Evolutionary conservation across 1,284 basidiomycete genomes (phyloP).

Genomic region (Marasmius sp.): DNA sequence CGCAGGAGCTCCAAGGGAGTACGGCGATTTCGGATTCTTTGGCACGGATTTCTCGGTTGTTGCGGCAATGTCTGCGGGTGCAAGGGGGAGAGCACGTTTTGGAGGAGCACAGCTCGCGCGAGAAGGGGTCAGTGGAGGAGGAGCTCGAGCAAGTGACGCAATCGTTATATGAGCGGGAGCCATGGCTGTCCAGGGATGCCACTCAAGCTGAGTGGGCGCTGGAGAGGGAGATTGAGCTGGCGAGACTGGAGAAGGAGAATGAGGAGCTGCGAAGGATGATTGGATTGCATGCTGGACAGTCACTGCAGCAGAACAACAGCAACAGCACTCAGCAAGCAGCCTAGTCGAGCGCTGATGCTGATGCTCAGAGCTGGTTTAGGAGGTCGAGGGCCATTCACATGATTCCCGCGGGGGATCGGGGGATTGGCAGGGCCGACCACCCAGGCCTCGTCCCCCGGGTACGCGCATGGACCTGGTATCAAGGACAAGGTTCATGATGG

Average conservation of each 20-base stretch:
- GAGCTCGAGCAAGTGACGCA: constrained; percentile 16
- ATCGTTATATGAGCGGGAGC: constrained; percentile 28
- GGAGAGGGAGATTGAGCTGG: constrained; percentile 85
- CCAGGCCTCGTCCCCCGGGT: too few species aligned
- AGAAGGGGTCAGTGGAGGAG: constrained; percentile 18
- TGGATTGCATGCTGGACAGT: constrained; percentile 33
- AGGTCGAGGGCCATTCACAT: too few species aligned
- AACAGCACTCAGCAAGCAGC: neutral
- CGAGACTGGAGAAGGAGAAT: constrained; percentile 85
- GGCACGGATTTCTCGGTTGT: constrained; percentile 67
- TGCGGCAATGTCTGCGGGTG: constrained; percentile 74
- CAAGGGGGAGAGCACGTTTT: constrained; percentile 69
- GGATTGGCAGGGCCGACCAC: too few species aligned
- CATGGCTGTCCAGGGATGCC: constrained; percentile 35
- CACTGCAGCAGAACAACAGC: neutral
- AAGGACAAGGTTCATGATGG: too few species aligned
- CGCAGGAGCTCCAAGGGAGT: constrained; percentile 58
- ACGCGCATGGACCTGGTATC: too few species aligned
- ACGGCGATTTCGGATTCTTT: constrained; percentile 72
- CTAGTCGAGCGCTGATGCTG: too few species aligned
- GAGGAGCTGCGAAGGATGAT: constrained; percentile 73
- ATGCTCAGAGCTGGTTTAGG: too few species aligned
- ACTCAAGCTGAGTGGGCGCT: constrained; percentile 69
- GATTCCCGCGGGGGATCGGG: too few species aligned
- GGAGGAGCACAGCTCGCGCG: constrained; percentile 24